Evolutionary conservation across 2,329 filamentous ascomycete species (phyloP), one percentile per base, ranked within the genome.

Genomic region (Achaetomium macrosporum): DNA sequence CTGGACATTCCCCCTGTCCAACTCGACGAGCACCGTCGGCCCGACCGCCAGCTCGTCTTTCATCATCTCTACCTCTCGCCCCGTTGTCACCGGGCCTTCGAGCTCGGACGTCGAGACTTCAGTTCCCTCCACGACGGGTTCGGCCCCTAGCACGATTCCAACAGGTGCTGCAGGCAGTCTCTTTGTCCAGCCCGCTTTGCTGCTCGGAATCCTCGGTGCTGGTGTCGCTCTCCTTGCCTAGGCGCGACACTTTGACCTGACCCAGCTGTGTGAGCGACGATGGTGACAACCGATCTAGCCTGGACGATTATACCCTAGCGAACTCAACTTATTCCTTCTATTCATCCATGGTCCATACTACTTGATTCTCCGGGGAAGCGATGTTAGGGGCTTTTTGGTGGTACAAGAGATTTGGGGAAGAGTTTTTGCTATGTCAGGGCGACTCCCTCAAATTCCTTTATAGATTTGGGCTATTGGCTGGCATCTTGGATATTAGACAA

Each of bases 191-290:
- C 68, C 68, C 55, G 71, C 72, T 43, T 56, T 75, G 51, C 57
- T 76, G 42, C 68, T 70, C 35, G 66, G 65, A 39, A 68, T 67
- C 36, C 55, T 76, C 50, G 68, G 69, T 29, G 71, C 69, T 35
- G 72, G 68, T 54, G 53, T 73, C 47, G 68, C 69, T 54, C 65
- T 72, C 51, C 68, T 73, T 47, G 67, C 66, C 57, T 69, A 66
- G 61, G 47, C 47, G 41, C 20, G 36, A 16, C 41, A 13, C 29
- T 16, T 12, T 11, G 42, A 37, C 20, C 13, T 29, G 16, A 20
- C 3, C 25, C 42, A 30, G 17, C 17, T 20, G 9, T 8, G 25
- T 35, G 36, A 35, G 30, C 8, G 42, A 29, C 42, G 50, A 44
- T 33, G 42, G 50, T 16, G 43, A 42, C 13, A 16, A 30, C 20